Percentiles rank a stretch among this genome's conserved stretches.
These are phyloP conservation scores for Chamaecrista fasciculata DNA, from an alignment of 306 rosid species.

Conservation along the genomic window DNA sequence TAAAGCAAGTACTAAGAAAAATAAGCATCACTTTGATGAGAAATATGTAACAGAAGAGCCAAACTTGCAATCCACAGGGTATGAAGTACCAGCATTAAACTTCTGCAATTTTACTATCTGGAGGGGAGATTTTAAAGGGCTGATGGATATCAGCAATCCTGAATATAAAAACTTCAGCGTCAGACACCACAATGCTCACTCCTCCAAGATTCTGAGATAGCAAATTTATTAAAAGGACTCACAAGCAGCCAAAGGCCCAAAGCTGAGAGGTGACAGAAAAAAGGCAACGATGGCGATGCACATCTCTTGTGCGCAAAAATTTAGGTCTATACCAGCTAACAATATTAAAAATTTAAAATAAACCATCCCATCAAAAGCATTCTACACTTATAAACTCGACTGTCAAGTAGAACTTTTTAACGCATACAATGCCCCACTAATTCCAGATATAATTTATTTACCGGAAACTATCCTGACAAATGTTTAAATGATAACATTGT, in stretches of 20 bases:
- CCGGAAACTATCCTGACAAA: too few relatives aligned
- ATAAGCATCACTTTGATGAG: not conserved
- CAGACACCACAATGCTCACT: conserved; percentile 36
- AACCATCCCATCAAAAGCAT: too few relatives aligned
- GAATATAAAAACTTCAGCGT: conserved; percentile 21
- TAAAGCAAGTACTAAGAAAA: not conserved
- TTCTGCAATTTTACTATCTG: conserved; percentile 37
- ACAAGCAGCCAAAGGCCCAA: not conserved
- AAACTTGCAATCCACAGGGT: conserved; percentile 56
- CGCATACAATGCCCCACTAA: too few relatives aligned
- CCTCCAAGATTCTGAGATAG: conserved; percentile 29
- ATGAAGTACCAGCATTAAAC: conserved; percentile 50
- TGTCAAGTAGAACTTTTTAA: too few relatives aligned
- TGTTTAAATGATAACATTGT: too few relatives aligned
- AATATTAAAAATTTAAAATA: too few relatives aligned
- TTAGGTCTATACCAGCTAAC: too few relatives aligned
- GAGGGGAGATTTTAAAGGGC: conserved; percentile 35
- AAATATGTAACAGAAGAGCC: conserved; percentile 48
- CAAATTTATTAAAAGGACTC: not conserved
- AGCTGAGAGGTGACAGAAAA: not conserved
- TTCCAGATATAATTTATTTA: too few relatives aligned
- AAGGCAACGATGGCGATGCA: too few relatives aligned
- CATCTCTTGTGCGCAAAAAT: too few relatives aligned
- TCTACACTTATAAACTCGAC: too few relatives aligned
- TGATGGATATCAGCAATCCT: conserved; percentile 15